phyloP scores from a whole-genome alignment of 495 filamentous ascomycete genomes.

The Sporormia fimetaria region DNA sequence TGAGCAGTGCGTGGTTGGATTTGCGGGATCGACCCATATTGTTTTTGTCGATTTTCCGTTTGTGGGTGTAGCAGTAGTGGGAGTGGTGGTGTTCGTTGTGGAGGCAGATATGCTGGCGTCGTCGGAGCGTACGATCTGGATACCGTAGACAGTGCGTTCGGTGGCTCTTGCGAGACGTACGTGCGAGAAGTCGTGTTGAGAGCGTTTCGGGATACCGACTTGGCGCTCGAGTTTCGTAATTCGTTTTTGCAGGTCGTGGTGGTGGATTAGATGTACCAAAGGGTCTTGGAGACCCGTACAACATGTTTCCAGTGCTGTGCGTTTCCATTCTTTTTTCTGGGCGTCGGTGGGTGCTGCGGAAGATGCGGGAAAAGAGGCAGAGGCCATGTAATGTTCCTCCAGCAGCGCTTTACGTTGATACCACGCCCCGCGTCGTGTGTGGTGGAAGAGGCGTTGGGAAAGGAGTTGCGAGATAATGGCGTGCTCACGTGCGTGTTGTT shows the following conservation, averaged over 20 bases:
- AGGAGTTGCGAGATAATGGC: conserved; percentile 65
- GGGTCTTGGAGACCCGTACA: conserved; percentile 77
- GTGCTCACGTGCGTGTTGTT: conserved; percentile 69
- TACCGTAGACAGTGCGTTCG: conserved; percentile 63
- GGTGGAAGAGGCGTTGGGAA: conserved; percentile 70
- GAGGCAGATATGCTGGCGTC: too few species aligned
- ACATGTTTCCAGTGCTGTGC: conserved; percentile 69
- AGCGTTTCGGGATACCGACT: too few species aligned
- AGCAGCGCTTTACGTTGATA: conserved; percentile 91
- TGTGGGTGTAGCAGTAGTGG: conserved; percentile 14
- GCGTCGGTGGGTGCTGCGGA: conserved; percentile 43
- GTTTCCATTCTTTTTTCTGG: conserved; percentile 75
- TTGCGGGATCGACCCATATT: conserved; percentile 66
- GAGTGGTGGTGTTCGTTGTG: conserved; percentile 34
- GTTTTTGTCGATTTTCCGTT: conserved; percentile 47
- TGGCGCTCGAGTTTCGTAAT: conserved; percentile 86
- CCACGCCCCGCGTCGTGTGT: conserved; percentile 77
- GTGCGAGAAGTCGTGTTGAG: conserved; percentile 89
- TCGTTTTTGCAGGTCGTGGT: conserved; percentile 90
- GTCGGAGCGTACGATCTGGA: too few species aligned
- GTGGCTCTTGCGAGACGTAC: conserved; percentile 61
- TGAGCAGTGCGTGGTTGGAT: conserved; percentile 55
- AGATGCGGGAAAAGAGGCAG: too few species aligned
- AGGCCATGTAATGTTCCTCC: conserved; percentile 91
- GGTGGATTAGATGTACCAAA: conserved; percentile 80